Percentiles rank a stretch among this genome's conserved stretches.
Evolutionary conservation across 208 protist genomes (phyloP).

Genomic region (Trypanosoma conorhini): DNA sequence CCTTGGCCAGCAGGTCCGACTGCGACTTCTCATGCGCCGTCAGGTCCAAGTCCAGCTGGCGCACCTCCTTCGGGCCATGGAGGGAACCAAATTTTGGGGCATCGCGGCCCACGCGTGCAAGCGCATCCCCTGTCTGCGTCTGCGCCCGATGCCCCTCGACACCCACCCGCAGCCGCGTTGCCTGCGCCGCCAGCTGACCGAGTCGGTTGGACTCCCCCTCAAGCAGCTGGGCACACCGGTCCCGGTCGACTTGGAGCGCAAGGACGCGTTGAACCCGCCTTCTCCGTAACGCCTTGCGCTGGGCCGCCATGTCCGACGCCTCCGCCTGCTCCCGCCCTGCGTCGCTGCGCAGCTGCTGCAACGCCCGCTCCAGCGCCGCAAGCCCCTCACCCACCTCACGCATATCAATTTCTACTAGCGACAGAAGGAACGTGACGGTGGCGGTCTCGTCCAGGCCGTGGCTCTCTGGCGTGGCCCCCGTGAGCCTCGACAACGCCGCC

Average conservation of each 20-base stretch:
- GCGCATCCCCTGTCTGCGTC: neutral
- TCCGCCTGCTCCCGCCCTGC: slow-evolving; percentile 1
- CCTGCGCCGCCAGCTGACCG: no score
- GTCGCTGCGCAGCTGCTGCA: slow-evolving; percentile 15
- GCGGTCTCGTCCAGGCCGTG: no score
- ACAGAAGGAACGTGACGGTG: slow-evolving; percentile 1
- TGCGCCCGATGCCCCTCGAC: neutral
- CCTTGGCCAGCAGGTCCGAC: neutral
- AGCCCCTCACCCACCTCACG: slow-evolving; percentile 1
- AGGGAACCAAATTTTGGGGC: neutral
- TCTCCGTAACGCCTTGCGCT: slow-evolving; percentile 7
- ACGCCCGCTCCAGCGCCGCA: slow-evolving; percentile 2
- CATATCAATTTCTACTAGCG: slow-evolving; percentile 9
- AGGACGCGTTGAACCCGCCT: slow-evolving; percentile 8
- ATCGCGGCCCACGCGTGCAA: neutral
- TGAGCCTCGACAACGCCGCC: no score
- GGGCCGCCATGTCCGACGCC: neutral
- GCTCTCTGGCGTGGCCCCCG: no score
- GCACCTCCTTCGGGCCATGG: neutral
- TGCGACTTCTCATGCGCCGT: slow-evolving; percentile 9
- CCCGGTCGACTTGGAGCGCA: neutral
- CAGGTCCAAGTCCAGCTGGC: neutral
- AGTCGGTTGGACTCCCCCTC: no score
- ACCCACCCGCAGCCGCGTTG: no score
- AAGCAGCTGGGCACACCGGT: neutral